Conservation (phyloP, 148 eudicot species). For the Limonium bicolor region DNA sequence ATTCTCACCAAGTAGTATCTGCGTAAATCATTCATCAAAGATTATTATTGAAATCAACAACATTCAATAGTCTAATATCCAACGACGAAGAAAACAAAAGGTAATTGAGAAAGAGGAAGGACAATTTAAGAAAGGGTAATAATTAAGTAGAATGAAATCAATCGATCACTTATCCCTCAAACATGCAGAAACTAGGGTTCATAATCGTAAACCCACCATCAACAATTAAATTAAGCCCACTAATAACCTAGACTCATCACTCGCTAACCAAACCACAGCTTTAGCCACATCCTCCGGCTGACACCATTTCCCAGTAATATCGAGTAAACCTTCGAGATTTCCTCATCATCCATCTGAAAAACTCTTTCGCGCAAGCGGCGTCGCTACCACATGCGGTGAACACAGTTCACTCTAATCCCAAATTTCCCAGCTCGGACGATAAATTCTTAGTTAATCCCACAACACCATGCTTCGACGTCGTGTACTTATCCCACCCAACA, state of each 20-base stretch:
- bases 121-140: no score
- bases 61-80: no score
- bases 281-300: slow-evolving; percentile 14
- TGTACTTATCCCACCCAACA: slow-evolving; percentile 14
- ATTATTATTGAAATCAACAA: no score
- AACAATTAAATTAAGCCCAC: slow-evolving; percentile 15
- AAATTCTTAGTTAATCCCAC: slow-evolving; percentile 17
- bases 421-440: slow-evolving; percentile 19
- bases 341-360: slow-evolving; percentile 8
- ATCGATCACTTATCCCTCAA: no score
- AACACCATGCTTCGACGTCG: slow-evolving; percentile 16
- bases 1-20: no score
- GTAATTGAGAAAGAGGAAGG: no score
- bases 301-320: slow-evolving; percentile 11
- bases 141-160: no score
- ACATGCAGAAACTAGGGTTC: slow-evolving; percentile 12
- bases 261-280: slow-evolving; percentile 13
- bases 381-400: slow-evolving; percentile 14
- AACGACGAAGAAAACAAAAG: no score
- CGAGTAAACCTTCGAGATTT: slow-evolving; percentile 1
- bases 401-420: slow-evolving; percentile 24
- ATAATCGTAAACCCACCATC: slow-evolving; percentile 17
- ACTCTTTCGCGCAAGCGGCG: slow-evolving; percentile 5
- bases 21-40: no score
- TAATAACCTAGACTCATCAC: slow-evolving; percentile 18